phyloP scores from a whole-genome alignment of 345 rosid genomes.

The Salix koriyanagi region DNA sequence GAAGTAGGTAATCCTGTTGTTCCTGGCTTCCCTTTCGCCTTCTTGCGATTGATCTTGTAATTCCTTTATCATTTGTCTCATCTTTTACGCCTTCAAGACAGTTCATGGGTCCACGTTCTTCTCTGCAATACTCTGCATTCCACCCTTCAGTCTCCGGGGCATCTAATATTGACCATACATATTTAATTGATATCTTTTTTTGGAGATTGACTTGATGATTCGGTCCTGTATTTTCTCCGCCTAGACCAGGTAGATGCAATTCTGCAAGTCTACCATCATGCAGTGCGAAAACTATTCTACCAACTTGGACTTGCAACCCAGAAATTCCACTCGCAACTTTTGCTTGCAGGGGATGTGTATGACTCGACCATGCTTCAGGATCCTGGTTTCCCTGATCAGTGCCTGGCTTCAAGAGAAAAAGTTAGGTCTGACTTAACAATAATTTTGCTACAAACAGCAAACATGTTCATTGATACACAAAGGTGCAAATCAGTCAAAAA shows the following conservation, averaged over 20 bases:
- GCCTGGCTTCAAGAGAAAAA: slow-evolving; percentile 33
- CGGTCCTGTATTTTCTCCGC: slow-evolving; percentile 56
- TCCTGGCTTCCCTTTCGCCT: slow-evolving; percentile 40
- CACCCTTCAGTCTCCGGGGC: slow-evolving; percentile 73
- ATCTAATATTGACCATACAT: slow-evolving; percentile 51
- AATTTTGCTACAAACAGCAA: not conserved
- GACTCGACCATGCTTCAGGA: slow-evolving; percentile 51
- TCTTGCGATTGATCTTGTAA: slow-evolving; percentile 38
- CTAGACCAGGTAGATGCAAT: slow-evolving; percentile 53
- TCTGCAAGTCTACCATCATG: slow-evolving; percentile 72
- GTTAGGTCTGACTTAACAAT: not conserved
- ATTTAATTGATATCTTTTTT: slow-evolving; percentile 37
- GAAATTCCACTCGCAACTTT: slow-evolving; percentile 50
- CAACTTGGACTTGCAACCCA: slow-evolving; percentile 49
- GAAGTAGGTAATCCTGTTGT: slow-evolving; percentile 41
- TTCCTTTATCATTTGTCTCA: slow-evolving; percentile 43
- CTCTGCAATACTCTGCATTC: slow-evolving; percentile 71
- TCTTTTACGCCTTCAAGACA: slow-evolving; percentile 55
- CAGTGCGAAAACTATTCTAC: slow-evolving; percentile 52
- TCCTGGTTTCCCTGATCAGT: slow-evolving; percentile 26
- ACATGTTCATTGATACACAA: not conserved
- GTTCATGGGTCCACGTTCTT: slow-evolving; percentile 57
- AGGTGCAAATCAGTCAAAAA: not conserved
- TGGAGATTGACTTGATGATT: slow-evolving; percentile 31
- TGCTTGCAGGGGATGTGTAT: slow-evolving; percentile 47